Evolutionary conservation across 352 stramenopile species (phyloP).

Genomic region (Phytopythium delawarense): DNA sequence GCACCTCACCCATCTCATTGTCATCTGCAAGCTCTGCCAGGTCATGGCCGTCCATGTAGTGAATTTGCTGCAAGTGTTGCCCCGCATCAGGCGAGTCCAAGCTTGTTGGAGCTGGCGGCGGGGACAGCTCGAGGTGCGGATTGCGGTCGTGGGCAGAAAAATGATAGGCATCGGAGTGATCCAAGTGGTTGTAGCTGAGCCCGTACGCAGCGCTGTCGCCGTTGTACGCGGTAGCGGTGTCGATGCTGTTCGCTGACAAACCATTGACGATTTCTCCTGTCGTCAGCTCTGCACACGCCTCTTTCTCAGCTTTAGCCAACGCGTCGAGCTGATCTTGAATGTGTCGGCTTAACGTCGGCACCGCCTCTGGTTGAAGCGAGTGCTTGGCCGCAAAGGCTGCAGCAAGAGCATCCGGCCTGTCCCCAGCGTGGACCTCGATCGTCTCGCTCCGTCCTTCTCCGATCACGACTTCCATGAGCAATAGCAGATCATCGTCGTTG

Average conservation of each 20-base stretch:
- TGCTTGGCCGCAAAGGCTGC: constrained; percentile 47
- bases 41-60: constrained; percentile 2
- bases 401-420: constrained; percentile 43
- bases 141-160: background rate
- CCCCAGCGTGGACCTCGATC: constrained; percentile 59
- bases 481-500: constrained; percentile 35
- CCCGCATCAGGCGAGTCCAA: background rate
- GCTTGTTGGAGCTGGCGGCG: background rate
- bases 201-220: background rate
- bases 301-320: constrained; percentile 24
- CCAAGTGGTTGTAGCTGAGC: background rate
- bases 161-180: background rate
- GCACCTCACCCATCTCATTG: background rate
- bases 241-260: too few species aligned
- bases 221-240: background rate
- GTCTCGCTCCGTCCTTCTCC: constrained; percentile 59
- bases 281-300: background rate
- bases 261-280: background rate
- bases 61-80: background rate
- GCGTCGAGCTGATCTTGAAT: constrained; percentile 58
- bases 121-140: background rate
- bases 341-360: constrained; percentile 45
- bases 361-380: constrained; percentile 37
- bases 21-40: background rate
- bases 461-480: constrained; percentile 80